A percentile compares a stretch with the other conserved stretches of the same genome.
Evolutionary conservation across 1,284 basidiomycete genomes (phyloP).

Genomic region (Microbotryum violaceum): DNA sequence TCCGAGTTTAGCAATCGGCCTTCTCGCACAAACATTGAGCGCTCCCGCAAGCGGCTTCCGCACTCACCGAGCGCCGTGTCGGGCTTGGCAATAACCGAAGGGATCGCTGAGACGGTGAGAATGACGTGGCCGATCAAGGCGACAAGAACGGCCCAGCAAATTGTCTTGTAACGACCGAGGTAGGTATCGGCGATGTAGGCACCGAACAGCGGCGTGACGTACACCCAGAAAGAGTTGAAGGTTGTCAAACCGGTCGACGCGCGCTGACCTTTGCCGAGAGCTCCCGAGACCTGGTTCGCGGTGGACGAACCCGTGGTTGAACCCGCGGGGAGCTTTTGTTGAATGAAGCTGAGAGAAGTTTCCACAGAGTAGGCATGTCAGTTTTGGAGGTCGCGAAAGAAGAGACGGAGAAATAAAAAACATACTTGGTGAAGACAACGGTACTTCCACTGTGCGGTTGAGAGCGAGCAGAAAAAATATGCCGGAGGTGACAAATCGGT

Average conservation of each 20-base stretch:
- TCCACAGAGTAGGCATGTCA: neutral
- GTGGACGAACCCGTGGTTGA: constrained; percentile 20
- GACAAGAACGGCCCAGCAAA: constrained; percentile 42
- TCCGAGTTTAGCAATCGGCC: constrained; percentile 45
- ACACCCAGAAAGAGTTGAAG: constrained; percentile 35
- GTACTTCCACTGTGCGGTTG: constrained; percentile 42
- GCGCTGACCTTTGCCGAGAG: constrained; percentile 51
- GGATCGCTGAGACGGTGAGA: constrained; percentile 63
- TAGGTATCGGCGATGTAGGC: constrained; percentile 40
- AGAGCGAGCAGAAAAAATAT: too few species aligned
- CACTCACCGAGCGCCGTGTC: constrained; percentile 54
- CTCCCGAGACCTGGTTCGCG: constrained; percentile 29
- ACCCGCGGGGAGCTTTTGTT: constrained; percentile 35
- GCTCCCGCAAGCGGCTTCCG: constrained; percentile 57
- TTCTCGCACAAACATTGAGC: constrained; percentile 34
- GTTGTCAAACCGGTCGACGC: constrained; percentile 31
- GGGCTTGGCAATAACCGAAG: constrained; percentile 57
- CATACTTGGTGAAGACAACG: constrained; percentile 26
- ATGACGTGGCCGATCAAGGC: constrained; percentile 54
- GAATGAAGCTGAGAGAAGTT: constrained; percentile 39
- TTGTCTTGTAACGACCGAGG: constrained; percentile 47
- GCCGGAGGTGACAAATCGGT: too few species aligned
- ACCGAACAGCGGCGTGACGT: constrained; percentile 35
- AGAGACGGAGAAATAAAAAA: neutral
- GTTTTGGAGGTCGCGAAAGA: too few species aligned